Evolutionary conservation across 2,329 filamentous ascomycete species (phyloP), one percentile per base, ranked within the genome.

Genomic region (Phaeosphaeriaceae sp.): DNA sequence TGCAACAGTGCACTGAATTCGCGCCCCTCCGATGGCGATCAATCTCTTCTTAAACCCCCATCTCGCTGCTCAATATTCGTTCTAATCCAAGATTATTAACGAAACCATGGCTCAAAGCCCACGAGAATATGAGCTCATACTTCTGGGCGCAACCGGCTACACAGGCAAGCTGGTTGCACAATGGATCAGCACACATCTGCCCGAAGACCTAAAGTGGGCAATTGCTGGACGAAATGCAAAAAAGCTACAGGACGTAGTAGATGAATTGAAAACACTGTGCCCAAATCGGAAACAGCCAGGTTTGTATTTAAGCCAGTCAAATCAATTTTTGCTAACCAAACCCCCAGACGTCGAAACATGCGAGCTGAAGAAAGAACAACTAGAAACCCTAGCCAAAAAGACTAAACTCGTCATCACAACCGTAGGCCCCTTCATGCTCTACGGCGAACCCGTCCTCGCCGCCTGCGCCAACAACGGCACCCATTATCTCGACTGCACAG

Each of bases 201-300:
- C 92, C 0, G 90, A 88, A 15, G 83, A 90, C 68, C 73, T 96
- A 54, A 91, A 85, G 77, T 97, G 92, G 92, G 92, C 90, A 12
- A 79, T 97, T 46, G 90, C 91, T 37, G 92, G 92, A 23, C 88
- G 92, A 20, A 92, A 89, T n/a, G 77, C 81, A 40, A 77, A 80
- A 40, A 96, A 96, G 72, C 81, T 97, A 4, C 82, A 88, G 58
- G 75, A 76, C 33, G 74, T 97, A 9, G 84, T 86, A 6, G 77
- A 85, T 43, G 84, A 89, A 46, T 81, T 92, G 68, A 85, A 85
- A 62, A 69, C 76, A 48, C 64, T 88, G 50, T 89, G 89, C 67
- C 79, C 86, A 2, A 86, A 95, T 70, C 86, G 92, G 44, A 67
- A 77, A 29, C 81, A 83, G 44, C 91, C 92, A 66, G 84, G 88